These are phyloP conservation scores for Canavalia gladiata DNA, from an alignment of 306 rosid species.

Conservation along the genomic window DNA sequence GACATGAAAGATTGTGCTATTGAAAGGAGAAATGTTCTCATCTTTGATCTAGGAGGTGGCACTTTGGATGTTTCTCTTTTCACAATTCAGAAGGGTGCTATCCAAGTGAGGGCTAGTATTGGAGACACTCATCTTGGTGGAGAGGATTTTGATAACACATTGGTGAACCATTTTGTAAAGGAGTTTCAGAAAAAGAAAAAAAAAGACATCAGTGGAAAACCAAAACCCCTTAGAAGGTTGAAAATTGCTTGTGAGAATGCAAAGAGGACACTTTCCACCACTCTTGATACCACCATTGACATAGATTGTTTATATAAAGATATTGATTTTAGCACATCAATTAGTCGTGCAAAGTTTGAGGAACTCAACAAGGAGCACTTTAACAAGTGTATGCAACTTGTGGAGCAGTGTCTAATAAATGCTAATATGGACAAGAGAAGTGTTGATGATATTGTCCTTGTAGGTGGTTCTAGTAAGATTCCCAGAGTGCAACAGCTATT, in stretches of 20 bases:
- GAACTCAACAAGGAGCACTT: constrained; percentile 27
- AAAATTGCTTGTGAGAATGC: constrained; percentile 33
- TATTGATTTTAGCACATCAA: constrained; percentile 1
- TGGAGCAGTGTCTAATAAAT: constrained; percentile 16
- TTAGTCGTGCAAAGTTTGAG: constrained; percentile 42
- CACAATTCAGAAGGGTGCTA: not conserved
- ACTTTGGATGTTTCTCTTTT: constrained; percentile 47
- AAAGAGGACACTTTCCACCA: constrained; percentile 27
- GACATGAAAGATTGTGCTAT: not conserved
- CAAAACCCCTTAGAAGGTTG: constrained; percentile 34
- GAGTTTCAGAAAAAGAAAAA: constrained; percentile 23
- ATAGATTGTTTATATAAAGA: not conserved
- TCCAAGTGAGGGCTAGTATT: not conserved
- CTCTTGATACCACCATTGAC: not conserved
- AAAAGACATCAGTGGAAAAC: not conserved
- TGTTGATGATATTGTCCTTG: constrained; percentile 20
- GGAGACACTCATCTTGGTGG: constrained; percentile 45
- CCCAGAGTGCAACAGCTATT: not conserved
- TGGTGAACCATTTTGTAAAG: constrained; percentile 30
- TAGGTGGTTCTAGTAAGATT: constrained; percentile 23
- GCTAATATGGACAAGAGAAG: constrained; percentile 2
- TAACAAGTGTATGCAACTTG: constrained; percentile 22
- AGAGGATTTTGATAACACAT: constrained; percentile 10
- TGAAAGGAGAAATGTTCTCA: constrained; percentile 1
- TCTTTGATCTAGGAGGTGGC: constrained; percentile 46